Percentiles rank a stretch among this genome's conserved stretches.
Conservation (phyloP, 1,284 basidiomycete genomes). For the Lentinula novae-zelandiae region DNA sequence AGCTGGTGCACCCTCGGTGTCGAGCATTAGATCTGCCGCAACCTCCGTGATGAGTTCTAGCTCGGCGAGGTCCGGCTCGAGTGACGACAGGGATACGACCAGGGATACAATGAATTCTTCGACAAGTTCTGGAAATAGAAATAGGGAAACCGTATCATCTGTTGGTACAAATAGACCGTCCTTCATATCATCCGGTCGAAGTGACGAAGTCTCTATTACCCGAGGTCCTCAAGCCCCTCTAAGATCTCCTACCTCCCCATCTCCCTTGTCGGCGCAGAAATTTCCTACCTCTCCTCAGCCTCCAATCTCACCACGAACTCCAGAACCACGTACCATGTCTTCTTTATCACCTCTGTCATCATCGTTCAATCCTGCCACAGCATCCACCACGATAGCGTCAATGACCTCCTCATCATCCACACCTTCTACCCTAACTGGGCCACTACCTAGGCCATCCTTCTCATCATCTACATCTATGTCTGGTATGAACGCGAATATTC, state of each 20-base stretch:
- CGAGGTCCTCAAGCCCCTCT: conserved; percentile 1
- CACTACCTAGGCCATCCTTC: not conserved
- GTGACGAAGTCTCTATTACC: not conserved
- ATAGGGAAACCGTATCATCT: not conserved
- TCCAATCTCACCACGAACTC: not conserved
- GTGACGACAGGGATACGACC: not conserved
- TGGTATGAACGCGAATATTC: not conserved
- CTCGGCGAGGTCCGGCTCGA: not conserved
- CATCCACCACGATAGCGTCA: not conserved
- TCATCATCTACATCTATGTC: not conserved
- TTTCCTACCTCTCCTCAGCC: not conserved
- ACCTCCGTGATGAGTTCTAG: not conserved
- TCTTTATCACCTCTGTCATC: not conserved
- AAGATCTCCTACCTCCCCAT: not conserved
- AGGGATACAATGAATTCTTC: conserved; percentile 4
- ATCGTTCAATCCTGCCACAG: not conserved
- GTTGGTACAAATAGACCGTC: not conserved
- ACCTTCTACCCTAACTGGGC: not conserved
- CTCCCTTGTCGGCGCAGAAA: not conserved
- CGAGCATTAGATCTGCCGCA: not conserved
- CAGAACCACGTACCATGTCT: not conserved
- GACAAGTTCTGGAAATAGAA: not conserved
- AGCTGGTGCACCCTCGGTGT: not conserved
- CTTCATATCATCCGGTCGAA: not conserved
- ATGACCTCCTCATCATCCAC: not conserved